Conservation (phyloP, 139 green algal species). For the Picochlorum costavermella region DNA sequence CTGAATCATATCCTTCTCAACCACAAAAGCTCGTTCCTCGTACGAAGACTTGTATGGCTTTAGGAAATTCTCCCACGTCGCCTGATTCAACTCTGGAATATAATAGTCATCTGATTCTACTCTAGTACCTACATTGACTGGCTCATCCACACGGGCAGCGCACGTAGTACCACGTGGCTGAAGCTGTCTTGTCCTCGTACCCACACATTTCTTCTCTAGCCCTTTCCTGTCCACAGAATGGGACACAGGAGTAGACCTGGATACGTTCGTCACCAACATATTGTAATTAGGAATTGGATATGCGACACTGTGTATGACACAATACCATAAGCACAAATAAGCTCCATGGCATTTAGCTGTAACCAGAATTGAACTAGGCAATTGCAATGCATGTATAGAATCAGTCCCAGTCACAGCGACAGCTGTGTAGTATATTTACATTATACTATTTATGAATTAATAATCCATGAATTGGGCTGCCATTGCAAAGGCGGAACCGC, state of each 20-base stretch:
- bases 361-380: too few relatives aligned
- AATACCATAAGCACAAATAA: too few relatives aligned
- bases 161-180: neutral
- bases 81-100: neutral
- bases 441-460: neutral
- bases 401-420: too few relatives aligned
- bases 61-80: neutral
- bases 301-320: too few relatives aligned
- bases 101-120: too few relatives aligned
- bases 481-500: conserved; percentile 24
- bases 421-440: too few relatives aligned
- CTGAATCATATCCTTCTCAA: conserved; percentile 15
- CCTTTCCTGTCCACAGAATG: neutral
- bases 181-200: neutral
- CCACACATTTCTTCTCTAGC: neutral
- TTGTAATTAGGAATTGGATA: too few relatives aligned
- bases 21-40: conserved; percentile 11
- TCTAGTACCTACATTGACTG: neutral
- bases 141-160: neutral
- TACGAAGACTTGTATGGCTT: neutral
- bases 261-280: neutral
- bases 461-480: conserved; percentile 25
- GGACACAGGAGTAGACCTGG: neutral
- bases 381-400: too few relatives aligned
- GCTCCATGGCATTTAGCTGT: too few relatives aligned